Percentiles rank a stretch among this genome's conserved stretches.
phyloP scores from a whole-genome alignment of 495 filamentous ascomycete genomes.

The Aspergillus mulundensis region DNA sequence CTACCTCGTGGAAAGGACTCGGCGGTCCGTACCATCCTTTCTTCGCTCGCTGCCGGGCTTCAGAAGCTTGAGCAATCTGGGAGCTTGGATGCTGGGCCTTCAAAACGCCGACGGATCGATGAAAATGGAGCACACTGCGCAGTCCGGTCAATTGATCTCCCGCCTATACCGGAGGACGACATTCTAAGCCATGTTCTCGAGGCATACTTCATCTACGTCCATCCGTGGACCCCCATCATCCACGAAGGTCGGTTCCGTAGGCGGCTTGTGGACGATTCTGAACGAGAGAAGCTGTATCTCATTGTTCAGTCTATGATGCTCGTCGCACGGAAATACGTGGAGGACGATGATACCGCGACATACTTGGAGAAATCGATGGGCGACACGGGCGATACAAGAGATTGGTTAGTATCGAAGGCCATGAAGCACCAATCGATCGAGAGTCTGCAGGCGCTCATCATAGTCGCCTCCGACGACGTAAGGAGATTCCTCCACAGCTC shows the following conservation, averaged over 20 bases:
- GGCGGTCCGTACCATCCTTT: neutral
- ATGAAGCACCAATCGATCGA: slow-evolving; percentile 34
- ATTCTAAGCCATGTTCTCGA: slow-evolving; percentile 16
- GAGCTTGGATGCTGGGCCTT: neutral
- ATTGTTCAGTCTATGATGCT: slow-evolving; percentile 33
- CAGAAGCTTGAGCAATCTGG: neutral
- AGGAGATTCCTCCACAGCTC: neutral
- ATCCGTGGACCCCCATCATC: slow-evolving; percentile 40
- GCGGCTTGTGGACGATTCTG: slow-evolving; percentile 14
- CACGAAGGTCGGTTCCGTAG: slow-evolving; percentile 28
- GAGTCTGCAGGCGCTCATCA: slow-evolving; percentile 35
- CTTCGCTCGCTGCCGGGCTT: neutral
- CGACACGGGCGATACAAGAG: slow-evolving; percentile 15
- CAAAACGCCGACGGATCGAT: neutral
- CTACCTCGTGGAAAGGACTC: neutral
- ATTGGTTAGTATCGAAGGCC: slow-evolving; percentile 20
- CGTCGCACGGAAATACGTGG: slow-evolving; percentile 22
- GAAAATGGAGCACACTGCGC: neutral
- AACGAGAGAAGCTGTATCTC: slow-evolving; percentile 16
- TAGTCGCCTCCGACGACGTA: slow-evolving; percentile 31
- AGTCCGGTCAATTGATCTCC: neutral
- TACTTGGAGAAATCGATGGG: neutral
- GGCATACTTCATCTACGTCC: slow-evolving; percentile 27
- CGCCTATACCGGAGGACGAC: neutral
- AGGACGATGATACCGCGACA: neutral